Evolutionary conservation across 2,329 filamentous ascomycete species (phyloP).

Genomic region (Arthrobotrys musiformis): DNA sequence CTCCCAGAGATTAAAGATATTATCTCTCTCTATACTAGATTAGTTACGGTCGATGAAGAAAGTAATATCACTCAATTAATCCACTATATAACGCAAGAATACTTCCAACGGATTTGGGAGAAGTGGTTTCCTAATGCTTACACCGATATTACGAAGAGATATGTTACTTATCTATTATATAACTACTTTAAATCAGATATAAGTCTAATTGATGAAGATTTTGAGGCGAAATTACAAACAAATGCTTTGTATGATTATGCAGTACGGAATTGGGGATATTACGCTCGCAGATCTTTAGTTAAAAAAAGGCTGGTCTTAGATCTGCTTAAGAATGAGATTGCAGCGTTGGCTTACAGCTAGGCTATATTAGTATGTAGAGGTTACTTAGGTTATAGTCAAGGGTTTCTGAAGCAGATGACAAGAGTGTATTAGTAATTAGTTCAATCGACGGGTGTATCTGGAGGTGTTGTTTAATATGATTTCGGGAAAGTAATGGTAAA

Average conservation of each 20-base stretch:
- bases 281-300: background rate
- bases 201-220: background rate
- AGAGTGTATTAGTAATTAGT: no score
- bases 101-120: no score
- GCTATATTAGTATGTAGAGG: no score
- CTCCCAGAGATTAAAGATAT: no score
- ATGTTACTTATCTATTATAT: constrained; percentile 8
- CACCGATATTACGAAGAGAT: no score
- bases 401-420: no score
- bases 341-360: no score
- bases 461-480: background rate
- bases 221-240: background rate
- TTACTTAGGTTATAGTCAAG: no score
- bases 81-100: background rate
- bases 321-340: background rate
- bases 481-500: background rate
- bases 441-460: background rate
- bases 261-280: constrained; percentile 4
- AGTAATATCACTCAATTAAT: background rate
- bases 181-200: background rate
- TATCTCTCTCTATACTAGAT: no score
- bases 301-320: background rate
- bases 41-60: no score
- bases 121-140: no score
- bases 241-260: constrained; percentile 2